A percentile compares a stretch with the other conserved stretches of the same genome.
Evolutionary conservation across 176 grass and related monocot species (phyloP).

Genomic region (Alloteropsis semialata): DNA sequence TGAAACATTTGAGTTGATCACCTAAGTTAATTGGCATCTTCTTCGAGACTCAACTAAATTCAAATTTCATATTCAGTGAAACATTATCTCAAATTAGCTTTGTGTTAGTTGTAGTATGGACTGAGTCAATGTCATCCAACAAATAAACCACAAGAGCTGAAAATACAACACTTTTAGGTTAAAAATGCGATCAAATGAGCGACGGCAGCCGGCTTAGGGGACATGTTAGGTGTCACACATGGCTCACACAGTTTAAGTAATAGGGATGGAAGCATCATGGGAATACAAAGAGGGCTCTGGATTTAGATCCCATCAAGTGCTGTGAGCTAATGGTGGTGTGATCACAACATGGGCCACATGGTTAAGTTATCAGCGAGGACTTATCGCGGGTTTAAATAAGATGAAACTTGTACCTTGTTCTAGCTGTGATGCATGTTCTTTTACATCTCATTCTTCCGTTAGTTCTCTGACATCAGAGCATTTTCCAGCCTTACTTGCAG

Average conservation of each 20-base stretch:
- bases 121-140: slow-evolving; percentile 20
- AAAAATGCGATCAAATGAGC: slow-evolving; percentile 52
- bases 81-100: not conserved
- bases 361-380: slow-evolving; percentile 36
- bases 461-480: slow-evolving; percentile 58
- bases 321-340: slow-evolving; percentile 22
- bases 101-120: slow-evolving; percentile 18
- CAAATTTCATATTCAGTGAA: not conserved
- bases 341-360: slow-evolving; percentile 62
- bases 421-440: slow-evolving; percentile 88
- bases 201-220: slow-evolving; percentile 36
- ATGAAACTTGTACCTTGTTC: slow-evolving; percentile 46
- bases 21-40: not conserved
- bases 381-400: slow-evolving; percentile 42
- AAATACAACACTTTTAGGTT: slow-evolving; percentile 17
- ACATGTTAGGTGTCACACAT: slow-evolving; percentile 80
- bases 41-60: not conserved
- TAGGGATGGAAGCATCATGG: slow-evolving; percentile 66
- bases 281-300: slow-evolving; percentile 43
- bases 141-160: slow-evolving; percentile 24
- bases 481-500: slow-evolving; percentile 40
- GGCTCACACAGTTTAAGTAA: slow-evolving; percentile 48
- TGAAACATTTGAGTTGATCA: not conserved
- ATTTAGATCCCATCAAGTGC: slow-evolving; percentile 74
- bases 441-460: slow-evolving; percentile 71